Evolutionary conservation across 176 grass and related monocot species (phyloP), one percentile per base, ranked within the genome.

Genomic region (Chrysopogon serrulatus): DNA sequence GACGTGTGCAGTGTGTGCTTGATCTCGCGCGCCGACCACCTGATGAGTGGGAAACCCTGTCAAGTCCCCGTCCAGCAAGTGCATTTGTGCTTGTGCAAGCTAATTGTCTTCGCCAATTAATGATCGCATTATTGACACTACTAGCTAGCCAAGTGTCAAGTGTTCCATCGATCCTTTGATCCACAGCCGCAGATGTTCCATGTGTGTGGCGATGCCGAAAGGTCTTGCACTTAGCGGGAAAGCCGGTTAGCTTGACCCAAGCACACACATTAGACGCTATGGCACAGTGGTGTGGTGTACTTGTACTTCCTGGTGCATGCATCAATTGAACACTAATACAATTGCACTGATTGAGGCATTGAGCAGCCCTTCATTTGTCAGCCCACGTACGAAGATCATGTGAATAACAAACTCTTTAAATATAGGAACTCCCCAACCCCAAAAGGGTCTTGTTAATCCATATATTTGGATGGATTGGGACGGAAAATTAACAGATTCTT

Each of bases 301-400:
- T n/a, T n/a, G n/a, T n/a, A n/a, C n/a, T n/a, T 53, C 21, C 30
- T 53, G 42, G 82, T 75, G 43, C 82, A 51, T 75, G 79, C 34
- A 68, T 39, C 32, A n/a, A n/a, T n/a, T n/a, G n/a, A n/a, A n/a
- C n/a, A n/a, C n/a, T n/a, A n/a, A n/a, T n/a, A n/a, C n/a, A n/a
- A n/a, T n/a, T n/a, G n/a, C n/a, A n/a, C n/a, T n/a, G n/a, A n/a
- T n/a, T n/a, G n/a, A n/a, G n/a, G n/a, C n/a, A n/a, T n/a, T n/a
- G n/a, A n/a, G n/a, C n/a, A n/a, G n/a, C n/a, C n/a, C n/a, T n/a
- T n/a, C n/a, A n/a, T n/a, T n/a, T n/a, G n/a, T n/a, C n/a, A n/a
- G n/a, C n/a, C n/a, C n/a, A n/a, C n/a, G n/a, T n/a, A n/a, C n/a
- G n/a, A n/a, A n/a, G n/a, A n/a, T n/a, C n/a, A n/a, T n/a, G n/a